These are phyloP conservation scores for Cronartium quercuum DNA, from an alignment of 1,284 basidiomycete genomes.

Conservation along the genomic window DNA sequence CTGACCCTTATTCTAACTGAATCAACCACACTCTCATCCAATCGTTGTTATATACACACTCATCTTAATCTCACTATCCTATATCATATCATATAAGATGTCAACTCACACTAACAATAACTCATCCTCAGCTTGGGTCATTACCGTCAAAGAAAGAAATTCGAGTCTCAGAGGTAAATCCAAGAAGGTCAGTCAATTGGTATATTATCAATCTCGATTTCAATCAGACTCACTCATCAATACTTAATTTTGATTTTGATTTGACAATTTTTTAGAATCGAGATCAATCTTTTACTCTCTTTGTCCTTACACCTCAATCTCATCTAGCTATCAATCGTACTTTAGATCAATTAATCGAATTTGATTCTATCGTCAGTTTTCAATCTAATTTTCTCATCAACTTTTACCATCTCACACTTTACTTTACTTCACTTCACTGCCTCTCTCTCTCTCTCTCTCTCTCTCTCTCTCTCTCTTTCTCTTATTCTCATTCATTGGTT, in stretches of 20 bases:
- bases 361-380: conserved; percentile 17
- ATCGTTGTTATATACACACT: too few species aligned
- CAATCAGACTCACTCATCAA: not conserved
- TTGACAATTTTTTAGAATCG: conserved; percentile 2
- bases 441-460: not conserved
- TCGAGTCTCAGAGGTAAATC: not conserved
- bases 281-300: conserved; percentile 21
- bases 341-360: not conserved
- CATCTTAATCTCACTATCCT: too few species aligned
- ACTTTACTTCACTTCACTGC: not conserved
- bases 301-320: conserved; percentile 20
- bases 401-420: not conserved
- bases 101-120: too few species aligned
- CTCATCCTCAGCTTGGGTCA: not conserved
- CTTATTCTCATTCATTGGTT: not conserved
- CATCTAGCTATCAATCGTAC: conserved; percentile 24
- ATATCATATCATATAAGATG: too few species aligned
- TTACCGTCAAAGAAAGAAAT: not conserved
- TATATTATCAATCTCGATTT: not conserved
- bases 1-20: too few species aligned
- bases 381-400: not conserved
- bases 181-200: not conserved
- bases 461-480: not conserved
- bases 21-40: too few species aligned
- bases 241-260: not conserved